These are phyloP conservation scores for Tuber brumale DNA, from an alignment of 495 filamentous ascomycete genomes.

Conservation along the genomic window DNA sequence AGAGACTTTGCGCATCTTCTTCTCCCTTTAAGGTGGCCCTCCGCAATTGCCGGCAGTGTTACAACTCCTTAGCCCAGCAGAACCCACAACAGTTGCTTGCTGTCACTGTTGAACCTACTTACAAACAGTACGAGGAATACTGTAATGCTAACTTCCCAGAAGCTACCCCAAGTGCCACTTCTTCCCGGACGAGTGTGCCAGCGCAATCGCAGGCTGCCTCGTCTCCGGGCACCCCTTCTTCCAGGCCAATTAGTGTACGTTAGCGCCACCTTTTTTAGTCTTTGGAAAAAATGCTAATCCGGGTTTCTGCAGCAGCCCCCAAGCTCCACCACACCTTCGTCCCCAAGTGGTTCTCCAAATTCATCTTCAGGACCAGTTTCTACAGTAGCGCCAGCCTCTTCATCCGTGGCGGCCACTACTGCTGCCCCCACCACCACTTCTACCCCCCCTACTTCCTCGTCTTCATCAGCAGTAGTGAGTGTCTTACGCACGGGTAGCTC, in stretches of 20 bases:
- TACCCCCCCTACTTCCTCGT: neutral
- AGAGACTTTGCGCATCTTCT: neutral
- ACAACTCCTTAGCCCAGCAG: neutral
- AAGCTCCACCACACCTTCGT: neutral
- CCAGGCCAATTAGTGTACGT: constrained; percentile 17
- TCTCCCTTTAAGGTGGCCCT: constrained; percentile 16
- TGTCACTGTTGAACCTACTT: constrained; percentile 8
- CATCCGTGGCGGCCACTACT: constrained; percentile 10
- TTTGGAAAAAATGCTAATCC: constrained; percentile 4
- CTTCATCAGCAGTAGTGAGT: neutral
- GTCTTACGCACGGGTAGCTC: neutral
- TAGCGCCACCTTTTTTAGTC: neutral
- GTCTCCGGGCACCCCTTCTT: neutral
- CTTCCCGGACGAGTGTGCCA: neutral
- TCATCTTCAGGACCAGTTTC: constrained; percentile 10
- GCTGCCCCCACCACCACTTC: constrained; percentile 17
- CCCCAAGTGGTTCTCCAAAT: neutral
- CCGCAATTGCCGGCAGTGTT: constrained; percentile 6
- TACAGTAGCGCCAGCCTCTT: constrained; percentile 12
- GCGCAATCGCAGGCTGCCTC: neutral
- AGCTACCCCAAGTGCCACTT: neutral
- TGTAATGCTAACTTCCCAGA: constrained; percentile 15
- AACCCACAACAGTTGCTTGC: neutral
- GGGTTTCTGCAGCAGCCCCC: neutral
- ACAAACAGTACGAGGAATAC: constrained; percentile 6